Percentiles rank a stretch among this genome's conserved stretches.
phyloP scores from a whole-genome alignment of 208 protist species.

The Blastocrithidia nonstop region DNA sequence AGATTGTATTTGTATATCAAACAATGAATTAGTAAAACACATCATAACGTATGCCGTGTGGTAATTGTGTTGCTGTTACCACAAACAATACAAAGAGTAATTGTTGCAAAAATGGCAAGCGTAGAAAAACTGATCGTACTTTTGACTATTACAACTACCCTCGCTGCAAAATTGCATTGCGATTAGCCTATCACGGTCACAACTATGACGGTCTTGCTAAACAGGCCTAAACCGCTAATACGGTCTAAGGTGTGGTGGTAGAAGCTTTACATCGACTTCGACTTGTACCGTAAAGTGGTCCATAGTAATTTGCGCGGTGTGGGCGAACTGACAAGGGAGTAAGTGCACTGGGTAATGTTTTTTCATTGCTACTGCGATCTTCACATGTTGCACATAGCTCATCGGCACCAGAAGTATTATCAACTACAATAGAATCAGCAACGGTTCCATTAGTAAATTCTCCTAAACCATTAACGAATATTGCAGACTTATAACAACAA shows the following conservation, averaged over 20 bases:
- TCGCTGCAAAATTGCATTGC: constrained; percentile 58
- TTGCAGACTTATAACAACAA: background rate
- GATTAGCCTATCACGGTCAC: constrained; percentile 81
- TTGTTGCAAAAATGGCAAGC: too few relatives aligned
- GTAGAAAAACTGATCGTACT: constrained; percentile 23
- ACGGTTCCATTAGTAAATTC: too few relatives aligned
- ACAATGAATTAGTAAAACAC: background rate
- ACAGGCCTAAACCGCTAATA: constrained; percentile 73
- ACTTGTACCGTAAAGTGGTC: constrained; percentile 40
- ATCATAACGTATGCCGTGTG: background rate
- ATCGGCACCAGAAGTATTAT: too few relatives aligned
- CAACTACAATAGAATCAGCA: too few relatives aligned
- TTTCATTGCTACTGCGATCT: constrained; percentile 46
- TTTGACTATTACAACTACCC: constrained; percentile 45
- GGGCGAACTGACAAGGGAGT: constrained; percentile 83
- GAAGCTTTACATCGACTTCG: constrained; percentile 30
- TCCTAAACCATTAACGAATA: too few relatives aligned
- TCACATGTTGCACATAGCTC: too few relatives aligned
- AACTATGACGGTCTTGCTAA: constrained; percentile 67
- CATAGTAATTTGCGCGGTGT: constrained; percentile 53
- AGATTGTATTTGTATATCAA: background rate
- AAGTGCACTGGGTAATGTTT: constrained; percentile 71
- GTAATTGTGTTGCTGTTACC: background rate
- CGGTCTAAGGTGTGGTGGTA: constrained; percentile 49
- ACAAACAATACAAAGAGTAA: constrained; percentile 10